Percentiles rank a stretch among this genome's conserved stretches.
Evolutionary conservation across 805 yeast genomes (phyloP).

Genomic region (Saccharomycopsis javanensis): DNA sequence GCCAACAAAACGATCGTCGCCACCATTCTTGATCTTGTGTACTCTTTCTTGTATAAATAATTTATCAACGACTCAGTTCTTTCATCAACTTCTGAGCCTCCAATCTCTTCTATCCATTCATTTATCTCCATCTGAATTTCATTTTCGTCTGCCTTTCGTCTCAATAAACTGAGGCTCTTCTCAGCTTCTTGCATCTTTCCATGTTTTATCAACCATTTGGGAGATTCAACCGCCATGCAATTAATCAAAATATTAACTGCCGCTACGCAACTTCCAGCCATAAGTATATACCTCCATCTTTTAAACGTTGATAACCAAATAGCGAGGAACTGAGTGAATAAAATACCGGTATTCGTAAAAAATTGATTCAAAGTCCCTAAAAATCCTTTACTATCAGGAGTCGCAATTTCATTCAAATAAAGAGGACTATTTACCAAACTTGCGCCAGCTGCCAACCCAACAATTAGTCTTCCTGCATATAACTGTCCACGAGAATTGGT

Average conservation of each 20-base stretch:
- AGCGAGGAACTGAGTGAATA: conserved; percentile 70
- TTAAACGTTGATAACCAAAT: conserved; percentile 51
- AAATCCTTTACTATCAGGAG: conserved; percentile 56
- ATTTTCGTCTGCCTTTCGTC: conserved; percentile 24
- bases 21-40: conserved; percentile 33
- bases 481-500: conserved; percentile 37
- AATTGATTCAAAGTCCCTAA: conserved; percentile 89
- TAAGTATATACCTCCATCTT: conserved; percentile 65
- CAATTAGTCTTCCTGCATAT: conserved; percentile 59
- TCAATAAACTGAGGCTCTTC: conserved; percentile 27
- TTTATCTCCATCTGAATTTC: conserved; percentile 24
- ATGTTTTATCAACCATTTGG: conserved; percentile 62
- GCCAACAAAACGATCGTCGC: conserved; percentile 67
- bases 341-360: conserved; percentile 74
- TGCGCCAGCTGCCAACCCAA: conserved; percentile 83
- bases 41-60: conserved; percentile 10
- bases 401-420: conserved; percentile 72
- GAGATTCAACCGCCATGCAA: conserved; percentile 57
- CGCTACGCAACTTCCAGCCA: conserved; percentile 52
- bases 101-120: conserved; percentile 20
- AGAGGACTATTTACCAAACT: conserved; percentile 81
- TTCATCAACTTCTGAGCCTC: not conserved
- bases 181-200: conserved; percentile 38
- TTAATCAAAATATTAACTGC: conserved; percentile 35
- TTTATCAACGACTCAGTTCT: conserved; percentile 1